These are phyloP conservation scores for Fusarium miscanthi DNA, from an alignment of 2,329 filamentous ascomycete species.

Conservation along the genomic window DNA sequence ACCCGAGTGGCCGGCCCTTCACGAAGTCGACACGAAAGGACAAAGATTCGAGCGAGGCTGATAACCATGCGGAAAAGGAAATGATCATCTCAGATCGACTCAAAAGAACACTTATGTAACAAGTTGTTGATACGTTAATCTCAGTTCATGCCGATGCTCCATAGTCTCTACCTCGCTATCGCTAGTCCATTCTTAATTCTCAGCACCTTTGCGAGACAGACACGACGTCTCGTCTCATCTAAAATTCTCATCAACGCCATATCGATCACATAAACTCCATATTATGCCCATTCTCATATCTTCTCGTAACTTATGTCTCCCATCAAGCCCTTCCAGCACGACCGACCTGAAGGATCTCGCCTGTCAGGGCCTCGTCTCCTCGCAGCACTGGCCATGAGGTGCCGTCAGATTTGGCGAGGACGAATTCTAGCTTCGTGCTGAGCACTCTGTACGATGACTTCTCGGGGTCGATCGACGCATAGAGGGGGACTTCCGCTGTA, in stretches of 20 bases:
- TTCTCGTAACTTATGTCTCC: neutral
- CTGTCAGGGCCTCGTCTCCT: conserved; percentile 74
- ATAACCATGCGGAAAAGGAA: too few relatives aligned
- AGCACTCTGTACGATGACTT: conserved; percentile 84
- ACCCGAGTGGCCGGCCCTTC: neutral
- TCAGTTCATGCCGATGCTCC: conserved; percentile 4
- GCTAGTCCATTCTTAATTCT: conserved; percentile 17
- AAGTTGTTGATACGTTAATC: neutral
- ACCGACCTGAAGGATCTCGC: conserved; percentile 90
- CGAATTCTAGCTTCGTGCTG: conserved; percentile 89
- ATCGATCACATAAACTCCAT: conserved; percentile 33
- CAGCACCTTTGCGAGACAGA: conserved; percentile 1
- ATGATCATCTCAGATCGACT: neutral
- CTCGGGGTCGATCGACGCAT: conserved; percentile 77
- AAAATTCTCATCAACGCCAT: conserved; percentile 26
- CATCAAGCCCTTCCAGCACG: conserved; percentile 70
- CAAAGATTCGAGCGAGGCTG: neutral
- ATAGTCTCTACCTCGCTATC: neutral
- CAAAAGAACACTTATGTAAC: neutral
- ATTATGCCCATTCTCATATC: conserved; percentile 21
- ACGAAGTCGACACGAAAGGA: neutral
- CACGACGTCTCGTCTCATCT: neutral
- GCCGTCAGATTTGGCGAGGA: conserved; percentile 76
- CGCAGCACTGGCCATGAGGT: conserved; percentile 87
- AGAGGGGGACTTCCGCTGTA: conserved; percentile 78